Base-by-base conservation (phyloP, 2,329 filamentous ascomycete species). In the Colletotrichum theobromicola region DNA sequence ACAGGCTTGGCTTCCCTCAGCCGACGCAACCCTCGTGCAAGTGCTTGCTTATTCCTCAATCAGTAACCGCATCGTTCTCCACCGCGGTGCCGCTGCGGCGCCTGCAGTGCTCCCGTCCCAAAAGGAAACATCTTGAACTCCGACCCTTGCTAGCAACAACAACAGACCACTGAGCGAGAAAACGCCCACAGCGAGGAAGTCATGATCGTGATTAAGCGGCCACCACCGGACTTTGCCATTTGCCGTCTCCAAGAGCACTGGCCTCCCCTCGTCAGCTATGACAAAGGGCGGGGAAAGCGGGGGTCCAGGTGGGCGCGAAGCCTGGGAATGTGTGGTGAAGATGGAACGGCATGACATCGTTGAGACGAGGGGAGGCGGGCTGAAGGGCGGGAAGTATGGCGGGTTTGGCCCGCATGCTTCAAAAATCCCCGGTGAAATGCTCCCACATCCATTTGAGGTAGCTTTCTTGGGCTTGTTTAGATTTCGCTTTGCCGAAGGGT, bases 201-300 rank as follows among this genome's bases (percentile, higher is more conserved):
- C 18, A 53, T 35, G 24, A 67, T 42, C 34, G 50, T 30, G 28
- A 16, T 50, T 30, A 55, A 74, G 32, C 67, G 30, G 53, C 32
- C 12, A 21, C n/a, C n/a, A 57, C n/a, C 32, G 34, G 50, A 37
- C 37, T 62, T 37, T 15, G 18, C 26, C 30, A 53, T 26, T 35
- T 67, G 24, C 24, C 58, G 64, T 42, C 68, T 16, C 34, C 16
- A 16, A 28, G 50, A 35, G 4, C 73, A 77, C 8, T 21, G 60
- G 34, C 42, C 13, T n/a, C n/a, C 24, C 21, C 68, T 46, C 78
- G 78, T 80, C 79, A 81, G 79, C 80, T 75, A 80, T 82, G 78
- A 82, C 80, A 81, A 82, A 81, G 81, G 42, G 81, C 79, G 80
- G 81, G 80, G 78, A 78, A 75, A 65, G 74, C 78, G 76, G 78